These are phyloP conservation scores for Penicillium arizonense DNA, from an alignment of 495 filamentous ascomycete species.

Conservation along the genomic window DNA sequence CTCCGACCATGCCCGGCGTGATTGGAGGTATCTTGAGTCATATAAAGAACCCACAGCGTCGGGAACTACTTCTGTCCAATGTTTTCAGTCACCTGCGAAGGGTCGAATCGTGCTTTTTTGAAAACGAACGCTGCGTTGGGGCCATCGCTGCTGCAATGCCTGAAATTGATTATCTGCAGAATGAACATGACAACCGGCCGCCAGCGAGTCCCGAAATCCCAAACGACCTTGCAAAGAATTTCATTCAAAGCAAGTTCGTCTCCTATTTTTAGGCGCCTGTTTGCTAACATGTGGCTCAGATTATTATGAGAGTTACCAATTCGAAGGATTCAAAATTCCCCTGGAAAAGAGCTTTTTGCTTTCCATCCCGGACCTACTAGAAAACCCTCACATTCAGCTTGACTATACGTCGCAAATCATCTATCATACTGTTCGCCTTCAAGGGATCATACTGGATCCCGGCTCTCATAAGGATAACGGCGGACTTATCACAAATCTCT, in stretches of 20 bases:
- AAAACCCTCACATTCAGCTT: constrained; percentile 21
- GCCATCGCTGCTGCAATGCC: constrained; percentile 14
- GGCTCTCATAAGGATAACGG: neutral
- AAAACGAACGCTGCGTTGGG: constrained; percentile 6
- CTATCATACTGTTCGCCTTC: constrained; percentile 17
- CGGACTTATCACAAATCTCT: constrained; percentile 7
- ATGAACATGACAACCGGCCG: neutral
- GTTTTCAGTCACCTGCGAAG: constrained; percentile 16
- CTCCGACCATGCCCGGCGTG: too few relatives aligned
- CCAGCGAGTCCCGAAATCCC: neutral
- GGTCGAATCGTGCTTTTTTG: constrained; percentile 9
- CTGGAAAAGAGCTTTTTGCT: constrained; percentile 14
- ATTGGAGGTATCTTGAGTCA: constrained; percentile 1
- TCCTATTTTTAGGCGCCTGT: neutral
- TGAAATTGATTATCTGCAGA: constrained; percentile 6
- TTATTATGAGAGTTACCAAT: constrained; percentile 17
- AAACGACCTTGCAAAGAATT: constrained; percentile 5
- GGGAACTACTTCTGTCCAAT: constrained; percentile 8
- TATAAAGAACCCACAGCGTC: constrained; percentile 6
- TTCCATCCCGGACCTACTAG: constrained; percentile 19
- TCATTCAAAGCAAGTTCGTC: too few relatives aligned
- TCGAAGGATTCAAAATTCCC: constrained; percentile 17
- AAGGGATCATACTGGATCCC: constrained; percentile 8
- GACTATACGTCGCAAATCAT: constrained; percentile 16
- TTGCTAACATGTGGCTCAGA: constrained; percentile 1